Conservation (phyloP, 371 early-diverging fungal species). For the Thermomucor indicae-seudaticae region DNA sequence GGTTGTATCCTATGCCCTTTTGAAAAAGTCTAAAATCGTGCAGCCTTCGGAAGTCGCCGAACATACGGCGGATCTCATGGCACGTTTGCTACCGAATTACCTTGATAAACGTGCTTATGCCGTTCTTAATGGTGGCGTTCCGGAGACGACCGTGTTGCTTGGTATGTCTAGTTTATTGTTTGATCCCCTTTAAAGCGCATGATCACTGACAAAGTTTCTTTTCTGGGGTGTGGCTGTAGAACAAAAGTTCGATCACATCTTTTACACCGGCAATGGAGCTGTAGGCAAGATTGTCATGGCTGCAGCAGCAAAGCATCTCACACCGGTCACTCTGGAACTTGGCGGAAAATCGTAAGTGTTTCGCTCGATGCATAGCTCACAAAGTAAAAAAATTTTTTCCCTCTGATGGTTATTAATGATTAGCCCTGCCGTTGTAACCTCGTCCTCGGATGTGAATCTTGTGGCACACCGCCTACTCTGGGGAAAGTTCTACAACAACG, state of each 20-base stretch:
- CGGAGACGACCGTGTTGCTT: slow-evolving; percentile 71
- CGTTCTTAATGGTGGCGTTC: slow-evolving; percentile 75
- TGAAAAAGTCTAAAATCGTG: not conserved
- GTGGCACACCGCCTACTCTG: slow-evolving; percentile 75
- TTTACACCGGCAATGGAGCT: slow-evolving; percentile 84
- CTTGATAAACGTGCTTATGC: slow-evolving; percentile 65
- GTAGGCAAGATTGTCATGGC: slow-evolving; percentile 78
- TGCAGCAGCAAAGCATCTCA: slow-evolving; percentile 77
- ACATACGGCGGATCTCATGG: slow-evolving; percentile 61
- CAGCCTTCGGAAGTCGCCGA: slow-evolving; percentile 83
- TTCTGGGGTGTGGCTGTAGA: slow-evolving; percentile 14
- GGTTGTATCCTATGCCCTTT: no score
- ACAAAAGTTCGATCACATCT: slow-evolving; percentile 81
- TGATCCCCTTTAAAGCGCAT: not conserved
- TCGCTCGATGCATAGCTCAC: not conserved
- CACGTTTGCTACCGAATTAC: slow-evolving; percentile 63
- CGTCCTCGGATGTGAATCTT: slow-evolving; percentile 57
- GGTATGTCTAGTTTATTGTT: no score
- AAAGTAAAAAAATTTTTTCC: no score
- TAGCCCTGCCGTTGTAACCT: slow-evolving; percentile 72
- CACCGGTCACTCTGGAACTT: slow-evolving; percentile 82
- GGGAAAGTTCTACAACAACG: slow-evolving; percentile 79
- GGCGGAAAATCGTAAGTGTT: slow-evolving; percentile 71
- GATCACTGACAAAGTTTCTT: not conserved
- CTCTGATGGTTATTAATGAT: not conserved